phyloP scores from a whole-genome alignment of 768 basidiomycete species.

The Pulveroboletus ravenelii region DNA sequence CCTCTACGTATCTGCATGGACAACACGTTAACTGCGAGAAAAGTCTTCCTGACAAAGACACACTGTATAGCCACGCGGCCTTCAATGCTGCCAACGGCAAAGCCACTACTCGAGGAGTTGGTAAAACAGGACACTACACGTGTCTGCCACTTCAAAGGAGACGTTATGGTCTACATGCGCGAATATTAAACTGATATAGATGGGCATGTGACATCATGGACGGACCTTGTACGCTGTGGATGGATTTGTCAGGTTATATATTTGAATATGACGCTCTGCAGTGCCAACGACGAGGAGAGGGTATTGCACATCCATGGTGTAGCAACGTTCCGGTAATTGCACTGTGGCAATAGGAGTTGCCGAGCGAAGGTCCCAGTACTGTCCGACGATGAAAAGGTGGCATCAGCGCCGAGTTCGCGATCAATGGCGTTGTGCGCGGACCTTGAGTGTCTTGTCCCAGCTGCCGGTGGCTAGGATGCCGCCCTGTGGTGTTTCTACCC shows the following conservation, averaged over 20 bases:
- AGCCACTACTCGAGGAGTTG: constrained; percentile 59
- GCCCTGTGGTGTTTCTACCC: constrained; percentile 70
- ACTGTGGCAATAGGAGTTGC: constrained; percentile 75
- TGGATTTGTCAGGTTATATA: constrained; percentile 83
- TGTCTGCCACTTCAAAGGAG: constrained; percentile 93
- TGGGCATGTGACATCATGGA: constrained; percentile 12
- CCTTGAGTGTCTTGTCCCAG: constrained; percentile 98
- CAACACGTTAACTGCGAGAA: background rate
- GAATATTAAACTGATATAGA: constrained; percentile 1
- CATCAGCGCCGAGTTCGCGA: background rate
- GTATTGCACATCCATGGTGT: constrained; percentile 77
- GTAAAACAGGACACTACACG: constrained; percentile 82
- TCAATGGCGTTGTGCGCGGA: constrained; percentile 27
- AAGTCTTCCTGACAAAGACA: constrained; percentile 30
- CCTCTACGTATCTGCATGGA: constrained; percentile 69
- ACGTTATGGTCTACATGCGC: constrained; percentile 58
- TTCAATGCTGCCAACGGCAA: constrained; percentile 82
- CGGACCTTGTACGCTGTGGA: constrained; percentile 69
- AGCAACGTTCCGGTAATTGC: constrained; percentile 84
- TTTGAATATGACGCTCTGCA: constrained; percentile 87
- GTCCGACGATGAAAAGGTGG: background rate
- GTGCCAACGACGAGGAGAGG: constrained; percentile 89
- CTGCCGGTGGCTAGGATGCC: constrained; percentile 88
- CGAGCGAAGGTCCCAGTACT: constrained; percentile 93
- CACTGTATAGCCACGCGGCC: constrained; percentile 96